A percentile compares a stretch with the other conserved stretches of the same genome.
These are phyloP conservation scores for Mikania micrantha DNA, from an alignment of 129 eudicot species.

Conservation along the genomic window DNA sequence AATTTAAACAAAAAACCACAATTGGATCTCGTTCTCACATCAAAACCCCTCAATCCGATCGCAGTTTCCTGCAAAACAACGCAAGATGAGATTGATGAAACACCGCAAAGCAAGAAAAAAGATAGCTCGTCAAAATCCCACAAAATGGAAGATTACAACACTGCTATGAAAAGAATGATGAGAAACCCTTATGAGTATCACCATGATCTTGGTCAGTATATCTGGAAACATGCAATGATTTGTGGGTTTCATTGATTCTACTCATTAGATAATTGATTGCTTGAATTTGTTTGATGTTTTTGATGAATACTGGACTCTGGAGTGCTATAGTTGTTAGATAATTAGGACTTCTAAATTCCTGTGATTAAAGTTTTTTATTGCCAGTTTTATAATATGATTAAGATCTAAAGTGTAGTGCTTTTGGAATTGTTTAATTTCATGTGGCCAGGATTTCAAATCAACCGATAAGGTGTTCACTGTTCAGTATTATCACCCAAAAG, in stretches of 20 bases:
- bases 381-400: background rate
- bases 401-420: background rate
- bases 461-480: conserved; percentile 8
- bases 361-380: background rate
- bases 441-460: conserved; percentile 9
- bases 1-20: conserved; percentile 12
- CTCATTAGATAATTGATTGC: background rate
- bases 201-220: conserved; percentile 83
- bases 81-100: conserved; percentile 38
- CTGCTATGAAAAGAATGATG: conserved; percentile 91
- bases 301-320: no score
- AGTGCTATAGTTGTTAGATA: no score
- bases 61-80: conserved; percentile 37
- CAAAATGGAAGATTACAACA: conserved; percentile 75
- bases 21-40: conserved; percentile 8
- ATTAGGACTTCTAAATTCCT: background rate
- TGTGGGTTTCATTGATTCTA: background rate
- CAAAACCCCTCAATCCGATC: conserved; percentile 17
- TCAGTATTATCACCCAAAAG: background rate
- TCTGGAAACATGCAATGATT: background rate
- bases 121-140: conserved; percentile 18
- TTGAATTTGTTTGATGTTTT: background rate
- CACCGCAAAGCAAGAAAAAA: conserved; percentile 29
- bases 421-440: background rate
- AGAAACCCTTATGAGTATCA: conserved; percentile 94